Conservation (phyloP, 225 moss, liverwort and hornwort genomes). For the Physcomitrellopsis africana region DNA sequence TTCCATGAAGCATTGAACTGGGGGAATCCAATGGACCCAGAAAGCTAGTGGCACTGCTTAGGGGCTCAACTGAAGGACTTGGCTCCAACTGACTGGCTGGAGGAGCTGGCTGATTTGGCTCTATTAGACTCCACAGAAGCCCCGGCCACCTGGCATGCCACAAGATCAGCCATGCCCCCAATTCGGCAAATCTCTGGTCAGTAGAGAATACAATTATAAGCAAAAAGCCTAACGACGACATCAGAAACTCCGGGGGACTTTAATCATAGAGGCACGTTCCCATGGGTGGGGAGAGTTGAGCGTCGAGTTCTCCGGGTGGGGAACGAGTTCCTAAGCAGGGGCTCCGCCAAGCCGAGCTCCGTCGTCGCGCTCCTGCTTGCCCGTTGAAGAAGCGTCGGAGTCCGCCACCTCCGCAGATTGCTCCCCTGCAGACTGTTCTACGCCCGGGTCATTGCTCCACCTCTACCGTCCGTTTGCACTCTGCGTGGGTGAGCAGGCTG, state of each 20-base stretch:
- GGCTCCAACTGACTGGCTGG: background rate
- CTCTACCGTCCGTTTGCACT: background rate
- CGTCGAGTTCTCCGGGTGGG: background rate
- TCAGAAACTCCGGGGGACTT: slow-evolving; percentile 1
- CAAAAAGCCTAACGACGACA: background rate
- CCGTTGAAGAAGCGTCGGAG: slow-evolving; percentile 31
- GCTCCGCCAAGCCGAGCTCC: slow-evolving; percentile 38
- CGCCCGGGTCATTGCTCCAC: background rate
- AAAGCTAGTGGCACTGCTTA: too few species aligned
- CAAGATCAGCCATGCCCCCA: slow-evolving; percentile 21
- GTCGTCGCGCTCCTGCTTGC: slow-evolving; percentile 3
- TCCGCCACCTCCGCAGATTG: slow-evolving; percentile 23
- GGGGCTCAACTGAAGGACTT: background rate
- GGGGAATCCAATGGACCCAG: too few species aligned
- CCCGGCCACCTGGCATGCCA: slow-evolving; percentile 14
- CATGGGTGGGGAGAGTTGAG: background rate
- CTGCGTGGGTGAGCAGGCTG: background rate
- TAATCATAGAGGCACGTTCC: slow-evolving; percentile 50
- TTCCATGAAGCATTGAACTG: too few species aligned
- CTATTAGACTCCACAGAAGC: background rate
- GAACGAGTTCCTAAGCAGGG: background rate
- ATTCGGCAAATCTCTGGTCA: slow-evolving; percentile 7
- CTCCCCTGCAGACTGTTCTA: background rate
- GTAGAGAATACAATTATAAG: slow-evolving; percentile 30
- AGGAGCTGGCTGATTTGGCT: background rate